Evolutionary conservation across 768 basidiomycete species (phyloP), one percentile per base, ranked within the genome.

Genomic region (Termitomyces sp.): DNA sequence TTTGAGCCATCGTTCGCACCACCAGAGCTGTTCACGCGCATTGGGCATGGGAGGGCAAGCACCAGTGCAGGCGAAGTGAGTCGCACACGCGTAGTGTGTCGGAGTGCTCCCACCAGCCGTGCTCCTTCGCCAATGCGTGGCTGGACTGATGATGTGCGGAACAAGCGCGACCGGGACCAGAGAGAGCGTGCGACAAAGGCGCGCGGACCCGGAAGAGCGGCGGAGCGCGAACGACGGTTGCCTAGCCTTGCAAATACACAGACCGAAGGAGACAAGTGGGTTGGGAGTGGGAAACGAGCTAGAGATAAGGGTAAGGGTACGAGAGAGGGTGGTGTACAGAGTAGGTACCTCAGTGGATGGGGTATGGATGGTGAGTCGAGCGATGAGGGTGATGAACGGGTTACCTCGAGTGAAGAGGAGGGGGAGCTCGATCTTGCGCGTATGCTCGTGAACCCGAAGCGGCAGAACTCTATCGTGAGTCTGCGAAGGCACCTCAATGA

Each of bases 401-500:
- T 58, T 16, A 63, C 60, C 40, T 67, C 65, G 32, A 63, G 62
- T 18, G 74, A 75, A 8, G 77, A 77, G 7, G 75, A 75, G 6
- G 74, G 75, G 16, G 88, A 89, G 64, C 72, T 89, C 47, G 79
- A 84, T 65, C 75, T 90, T 41, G 84, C 86, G 16, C 78, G 79
- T 28, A 77, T 90, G 55, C 81, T 91, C 36, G 82, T 87, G 28
- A 86, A 83, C 8, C 79, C 89, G 20, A 87, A 84, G 67, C 76
- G 88, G 28, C 88, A 91, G 65, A 79, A 84, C 58, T 89, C 88
- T 18, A 90, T 90, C 60, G 81, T 76, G 63, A 89, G 87, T 67
- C 71, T 91, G 56, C 76, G 87, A 56, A 84, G 76, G 59, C 88
- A 89, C 63, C 73, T 90, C 32, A 52, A 54, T 1, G 60, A 58